phyloP scores from a whole-genome alignment of 164 flowering plant species.

The Vitis rotundifolia region DNA sequence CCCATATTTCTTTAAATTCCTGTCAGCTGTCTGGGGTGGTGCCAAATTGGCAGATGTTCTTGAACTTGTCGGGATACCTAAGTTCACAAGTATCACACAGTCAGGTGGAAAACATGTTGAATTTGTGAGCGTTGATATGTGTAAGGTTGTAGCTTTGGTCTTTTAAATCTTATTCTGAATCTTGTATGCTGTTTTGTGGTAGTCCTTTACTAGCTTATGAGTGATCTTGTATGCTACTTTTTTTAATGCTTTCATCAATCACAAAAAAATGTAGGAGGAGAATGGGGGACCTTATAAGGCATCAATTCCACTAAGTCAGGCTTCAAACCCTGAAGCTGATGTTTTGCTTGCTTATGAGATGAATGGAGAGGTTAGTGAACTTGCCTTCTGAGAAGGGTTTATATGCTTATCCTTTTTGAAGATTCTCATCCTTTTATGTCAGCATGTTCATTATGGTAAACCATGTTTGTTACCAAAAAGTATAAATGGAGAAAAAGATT shows the following conservation, averaged over 20 bases:
- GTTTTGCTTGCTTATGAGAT: constrained; percentile 97
- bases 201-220: constrained; percentile 1
- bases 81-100: constrained; percentile 47
- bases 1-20: constrained; percentile 5
- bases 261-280: constrained; percentile 68
- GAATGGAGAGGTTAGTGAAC: constrained; percentile 84
- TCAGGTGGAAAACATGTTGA: constrained; percentile 94
- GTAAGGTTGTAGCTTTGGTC: constrained; percentile 62
- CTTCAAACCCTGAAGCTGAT: constrained; percentile 90
- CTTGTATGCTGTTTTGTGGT: constrained; percentile 2
- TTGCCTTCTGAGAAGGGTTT: not conserved
- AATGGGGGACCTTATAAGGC: constrained; percentile 99
- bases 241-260: not conserved
- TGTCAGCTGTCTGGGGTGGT: constrained; percentile 91
- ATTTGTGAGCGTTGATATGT: constrained; percentile 88
- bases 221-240: constrained; percentile 1
- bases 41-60: constrained; percentile 92
- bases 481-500: no score
- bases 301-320: constrained; percentile 87
- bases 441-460: not conserved
- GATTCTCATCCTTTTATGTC: not conserved
- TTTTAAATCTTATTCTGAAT: not conserved
- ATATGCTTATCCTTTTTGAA: not conserved
- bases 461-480: no score
- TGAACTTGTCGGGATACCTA: constrained; percentile 79